phyloP scores from a whole-genome alignment of 805 yeast genomes.

The Maudiozyma saulgeensis region DNA sequence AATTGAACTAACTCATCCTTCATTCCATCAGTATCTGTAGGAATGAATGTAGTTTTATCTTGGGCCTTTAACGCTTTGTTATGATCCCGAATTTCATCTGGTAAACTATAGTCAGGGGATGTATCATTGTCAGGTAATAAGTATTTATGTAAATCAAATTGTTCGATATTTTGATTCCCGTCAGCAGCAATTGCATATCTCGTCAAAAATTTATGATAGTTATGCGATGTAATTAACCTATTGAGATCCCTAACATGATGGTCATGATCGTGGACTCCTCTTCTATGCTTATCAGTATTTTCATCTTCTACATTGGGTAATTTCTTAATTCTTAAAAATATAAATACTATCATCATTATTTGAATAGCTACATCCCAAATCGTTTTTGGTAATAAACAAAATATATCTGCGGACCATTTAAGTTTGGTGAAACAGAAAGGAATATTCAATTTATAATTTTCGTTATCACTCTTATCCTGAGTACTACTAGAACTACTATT shows the following conservation, averaged over 20 bases:
- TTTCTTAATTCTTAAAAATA: background rate
- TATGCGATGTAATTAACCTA: slow-evolving; percentile 19
- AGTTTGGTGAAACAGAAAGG: background rate
- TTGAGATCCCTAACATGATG: slow-evolving; percentile 11
- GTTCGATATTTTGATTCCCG: background rate
- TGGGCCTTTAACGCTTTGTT: background rate
- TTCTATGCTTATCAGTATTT: background rate
- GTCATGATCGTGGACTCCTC: background rate
- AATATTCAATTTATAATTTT: background rate
- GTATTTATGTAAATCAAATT: slow-evolving; percentile 7
- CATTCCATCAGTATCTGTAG: slow-evolving; percentile 2
- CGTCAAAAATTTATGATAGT: slow-evolving; percentile 16
- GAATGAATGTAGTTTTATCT: slow-evolving; percentile 3
- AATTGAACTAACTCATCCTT: slow-evolving; percentile 6
- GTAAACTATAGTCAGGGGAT: slow-evolving; percentile 19
- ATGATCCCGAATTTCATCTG: background rate
- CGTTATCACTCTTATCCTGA: background rate
- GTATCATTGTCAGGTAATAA: slow-evolving; percentile 24
- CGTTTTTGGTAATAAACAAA: background rate
- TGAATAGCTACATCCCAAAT: background rate
- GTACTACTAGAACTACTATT: no score
- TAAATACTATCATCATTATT: background rate
- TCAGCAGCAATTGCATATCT: slow-evolving; percentile 9
- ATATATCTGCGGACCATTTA: background rate
- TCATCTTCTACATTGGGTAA: background rate